A percentile compares a stretch with the other conserved stretches of the same genome.
phyloP scores from a whole-genome alignment of 306 rosid genomes.

The Begonia peltatifolia region DNA sequence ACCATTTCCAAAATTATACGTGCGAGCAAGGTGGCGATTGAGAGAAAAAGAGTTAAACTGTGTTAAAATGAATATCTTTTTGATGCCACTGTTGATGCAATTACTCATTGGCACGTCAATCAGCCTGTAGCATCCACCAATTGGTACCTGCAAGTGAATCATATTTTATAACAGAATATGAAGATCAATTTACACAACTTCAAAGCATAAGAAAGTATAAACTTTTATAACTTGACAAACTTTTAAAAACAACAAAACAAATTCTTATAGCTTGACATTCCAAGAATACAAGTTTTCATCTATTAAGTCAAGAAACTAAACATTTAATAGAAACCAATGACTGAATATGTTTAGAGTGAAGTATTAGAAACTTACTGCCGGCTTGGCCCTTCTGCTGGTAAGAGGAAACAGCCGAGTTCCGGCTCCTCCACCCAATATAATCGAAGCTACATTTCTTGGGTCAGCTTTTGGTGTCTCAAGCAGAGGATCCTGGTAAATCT shows the following conservation, averaged over 20 bases:
- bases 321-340: not conserved
- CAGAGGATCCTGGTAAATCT: conserved; percentile 30
- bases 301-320: not conserved
- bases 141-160: conserved; percentile 53
- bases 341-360: not conserved
- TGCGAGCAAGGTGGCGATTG: conserved; percentile 72
- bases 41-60: conserved; percentile 88
- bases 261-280: no score
- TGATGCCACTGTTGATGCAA: conserved; percentile 86
- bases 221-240: no score
- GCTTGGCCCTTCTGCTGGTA: conserved; percentile 79
- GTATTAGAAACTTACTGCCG: conserved; percentile 38
- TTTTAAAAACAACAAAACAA: no score
- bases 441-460: conserved; percentile 72
- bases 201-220: not conserved
- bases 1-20: conserved; percentile 65
- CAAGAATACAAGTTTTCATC: not conserved
- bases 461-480: conserved; percentile 44
- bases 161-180: no score
- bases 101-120: conserved; percentile 95
- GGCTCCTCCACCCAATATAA: conserved; percentile 89
- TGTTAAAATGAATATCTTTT: conserved; percentile 64
- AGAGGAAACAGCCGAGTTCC: conserved; percentile 94
- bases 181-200: not conserved
- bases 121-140: conserved; percentile 88